Conservation (phyloP, 148 eudicot genomes). For the Linanthus parryae region DNA sequence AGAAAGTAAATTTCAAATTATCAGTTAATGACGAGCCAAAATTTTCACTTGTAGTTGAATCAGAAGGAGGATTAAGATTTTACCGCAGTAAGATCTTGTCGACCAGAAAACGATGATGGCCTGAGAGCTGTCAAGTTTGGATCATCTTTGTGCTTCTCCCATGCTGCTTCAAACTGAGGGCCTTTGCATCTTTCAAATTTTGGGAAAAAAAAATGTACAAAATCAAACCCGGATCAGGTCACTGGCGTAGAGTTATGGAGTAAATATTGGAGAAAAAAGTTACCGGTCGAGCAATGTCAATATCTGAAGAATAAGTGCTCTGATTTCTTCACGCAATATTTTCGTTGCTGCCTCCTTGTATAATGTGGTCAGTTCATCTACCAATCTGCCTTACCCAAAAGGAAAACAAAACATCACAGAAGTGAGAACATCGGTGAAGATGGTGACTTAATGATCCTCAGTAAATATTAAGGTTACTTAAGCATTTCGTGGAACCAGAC, state of each 20-base stretch:
- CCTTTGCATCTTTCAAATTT: constrained; percentile 53
- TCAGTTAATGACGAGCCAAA: too few species aligned
- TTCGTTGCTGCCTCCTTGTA: constrained; percentile 74
- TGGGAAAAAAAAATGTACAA: neutral
- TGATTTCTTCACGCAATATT: constrained; percentile 67
- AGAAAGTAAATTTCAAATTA: too few species aligned
- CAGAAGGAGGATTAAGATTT: too few species aligned
- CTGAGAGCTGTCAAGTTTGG: constrained; percentile 54
- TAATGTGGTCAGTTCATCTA: constrained; percentile 64
- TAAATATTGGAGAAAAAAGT: neutral
- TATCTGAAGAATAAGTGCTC: constrained; percentile 44
- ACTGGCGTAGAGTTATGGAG: neutral
- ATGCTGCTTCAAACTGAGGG: constrained; percentile 57
- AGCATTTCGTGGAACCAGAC: neutral
- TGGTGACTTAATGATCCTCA: neutral
- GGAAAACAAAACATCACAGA: constrained; percentile 1
- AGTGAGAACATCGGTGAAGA: neutral
- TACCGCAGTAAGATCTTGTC: too few species aligned
- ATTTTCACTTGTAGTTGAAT: too few species aligned
- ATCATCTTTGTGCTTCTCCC: constrained; percentile 81
- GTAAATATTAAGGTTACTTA: neutral
- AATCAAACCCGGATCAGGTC: constrained; percentile 1
- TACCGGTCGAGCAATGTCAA: constrained; percentile 62
- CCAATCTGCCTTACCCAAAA: constrained; percentile 52
- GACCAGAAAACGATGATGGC: constrained; percentile 28